Base-by-base conservation (phyloP, 192 early-diverging fungal genomes). In the Linderina pennispora region DNA sequence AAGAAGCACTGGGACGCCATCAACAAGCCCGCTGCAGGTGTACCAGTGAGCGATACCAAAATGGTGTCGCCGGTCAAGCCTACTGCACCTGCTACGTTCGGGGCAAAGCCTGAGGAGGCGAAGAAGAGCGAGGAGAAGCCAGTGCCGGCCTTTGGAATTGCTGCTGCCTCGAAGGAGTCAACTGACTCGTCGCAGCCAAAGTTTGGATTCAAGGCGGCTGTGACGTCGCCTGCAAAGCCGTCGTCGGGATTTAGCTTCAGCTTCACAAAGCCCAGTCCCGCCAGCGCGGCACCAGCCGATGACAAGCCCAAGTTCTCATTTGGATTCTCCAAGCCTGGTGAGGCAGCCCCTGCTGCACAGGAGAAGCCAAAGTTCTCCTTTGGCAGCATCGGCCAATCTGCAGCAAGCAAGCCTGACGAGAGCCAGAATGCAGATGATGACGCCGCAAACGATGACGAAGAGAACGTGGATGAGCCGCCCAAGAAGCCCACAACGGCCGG, bases 281-380 rank as follows among this genome's bases (percentile, higher is more conserved):
- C 39, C 36, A 28, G n/a, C 41, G 25, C 54, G 43, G 45, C 20
- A 26, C 28, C 19, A 31, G 22, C 33, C 13, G 48, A 46, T 1
- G 42, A 49, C n/a, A 63, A 63, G 22, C 62, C 56, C 31, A 48
- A 55, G 3, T 71, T 71, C 26, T 62, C 54, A 13, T 71, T 71
- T 48, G 61, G 61, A 1, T 64, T 71, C 25, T 38, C 20, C 15
- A 46, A 50, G 21, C 19, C 33, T 1, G 16, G 34, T 1, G 40
- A 39, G 2, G 13, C 48, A 1, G 23, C 34, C 7, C 25, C 34
- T 1, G 41, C 31, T 3, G 8, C 45, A 3, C 32, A 10, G n/a
- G 28, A 50, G 15, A 65, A 62, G 42, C 51, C 66, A 2, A 43
- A 51, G 1, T 71, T 71, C 31, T 52, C 62, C 5, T 73, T 73